Evolutionary conservation across 805 yeast genomes (phyloP).

Genomic region (Metschnikowia reukaufii): DNA sequence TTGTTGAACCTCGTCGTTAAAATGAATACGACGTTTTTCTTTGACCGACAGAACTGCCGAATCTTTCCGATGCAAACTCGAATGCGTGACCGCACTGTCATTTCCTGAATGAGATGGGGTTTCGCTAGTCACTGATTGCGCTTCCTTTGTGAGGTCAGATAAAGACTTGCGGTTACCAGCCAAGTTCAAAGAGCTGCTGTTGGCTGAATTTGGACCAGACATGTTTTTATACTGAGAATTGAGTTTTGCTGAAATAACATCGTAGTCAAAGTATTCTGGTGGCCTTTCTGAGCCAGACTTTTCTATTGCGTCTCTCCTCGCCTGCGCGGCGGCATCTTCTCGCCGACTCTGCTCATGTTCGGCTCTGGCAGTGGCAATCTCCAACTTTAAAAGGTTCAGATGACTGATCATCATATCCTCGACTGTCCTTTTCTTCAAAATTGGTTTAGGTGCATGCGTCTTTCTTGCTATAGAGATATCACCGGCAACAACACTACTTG

Average conservation of each 20-base stretch:
- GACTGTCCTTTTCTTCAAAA: slow-evolving; percentile 81
- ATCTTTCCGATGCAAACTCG: slow-evolving; percentile 10
- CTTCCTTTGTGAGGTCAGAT: neutral
- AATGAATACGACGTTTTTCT: slow-evolving; percentile 74
- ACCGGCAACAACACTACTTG: slow-evolving; percentile 45
- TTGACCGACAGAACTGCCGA: slow-evolving; percentile 8
- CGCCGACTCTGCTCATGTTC: slow-evolving; percentile 33
- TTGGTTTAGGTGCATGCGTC: slow-evolving; percentile 62
- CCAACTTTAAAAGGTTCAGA: slow-evolving; percentile 44
- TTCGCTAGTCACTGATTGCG: neutral
- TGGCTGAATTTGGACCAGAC: slow-evolving; percentile 34
- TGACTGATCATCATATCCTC: slow-evolving; percentile 76
- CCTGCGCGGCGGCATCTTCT: slow-evolving; percentile 26
- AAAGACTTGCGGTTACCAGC: slow-evolving; percentile 12
- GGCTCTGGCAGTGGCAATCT: slow-evolving; percentile 38
- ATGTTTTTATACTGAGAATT: slow-evolving; percentile 36
- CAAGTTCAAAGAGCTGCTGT: slow-evolving; percentile 26
- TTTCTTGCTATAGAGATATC: slow-evolving; percentile 43
- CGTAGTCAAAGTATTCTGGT: slow-evolving; percentile 44
- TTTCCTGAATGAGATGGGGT: slow-evolving; percentile 3
- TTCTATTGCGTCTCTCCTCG: slow-evolving; percentile 18
- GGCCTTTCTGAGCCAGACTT: slow-evolving; percentile 20
- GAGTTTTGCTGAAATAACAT: slow-evolving; percentile 44
- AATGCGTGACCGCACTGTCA: slow-evolving; percentile 1
- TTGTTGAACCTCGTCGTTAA: slow-evolving; percentile 92